Evolutionary conservation across 139 green algal genomes (phyloP), one percentile per base, ranked within the genome.

Genomic region (Coccomyxa sp.): DNA sequence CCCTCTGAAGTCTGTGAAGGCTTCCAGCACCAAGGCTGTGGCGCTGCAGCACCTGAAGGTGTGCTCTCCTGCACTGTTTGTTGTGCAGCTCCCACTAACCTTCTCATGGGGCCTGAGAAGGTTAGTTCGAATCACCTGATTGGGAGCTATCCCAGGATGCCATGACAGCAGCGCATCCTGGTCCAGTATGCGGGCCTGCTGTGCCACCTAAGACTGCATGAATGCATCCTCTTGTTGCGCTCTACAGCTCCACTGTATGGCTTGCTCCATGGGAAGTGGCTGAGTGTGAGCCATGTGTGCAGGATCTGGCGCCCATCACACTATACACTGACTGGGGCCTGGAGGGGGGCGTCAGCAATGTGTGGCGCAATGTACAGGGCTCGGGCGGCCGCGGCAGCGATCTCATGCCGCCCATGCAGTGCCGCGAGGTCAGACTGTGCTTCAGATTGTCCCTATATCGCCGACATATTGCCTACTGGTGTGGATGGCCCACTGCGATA

Each of bases 221-320:
- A 16, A 58, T 12, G 44, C 16, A 16, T 12, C 12, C 14, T 16
- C 12, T 16, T 12, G 14, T 36, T 16, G 16, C 8, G 58, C 18
- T 36, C 33, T 31, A 70, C 58, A 70, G 8, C 55, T 70, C 29
- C 24, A n/a, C 31, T 8, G 8, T 12, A 22, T 29, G 39, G 29
- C 29, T 8, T 50, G 40, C 73, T 40, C 9, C 40, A 39, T 39
- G n/a, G n/a, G n/a, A n/a, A 5, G 10, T 39, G 68, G 73, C 24
- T 16, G 9, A 39, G 31, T 39, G n/a, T 41, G 34, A 8, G 12
- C 33, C 24, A 37, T 37, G 27, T 77, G 40, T 34, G 70, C 75
- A 89, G 73, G 84, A 89, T 40, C 58, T 89, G 76, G 84, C 78
- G 3, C 84, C 84, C 6, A 40, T 83, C 69, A 80, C 83, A 35